Base-by-base conservation (phyloP, 805 yeast species). In the Nematodospora valgi region DNA sequence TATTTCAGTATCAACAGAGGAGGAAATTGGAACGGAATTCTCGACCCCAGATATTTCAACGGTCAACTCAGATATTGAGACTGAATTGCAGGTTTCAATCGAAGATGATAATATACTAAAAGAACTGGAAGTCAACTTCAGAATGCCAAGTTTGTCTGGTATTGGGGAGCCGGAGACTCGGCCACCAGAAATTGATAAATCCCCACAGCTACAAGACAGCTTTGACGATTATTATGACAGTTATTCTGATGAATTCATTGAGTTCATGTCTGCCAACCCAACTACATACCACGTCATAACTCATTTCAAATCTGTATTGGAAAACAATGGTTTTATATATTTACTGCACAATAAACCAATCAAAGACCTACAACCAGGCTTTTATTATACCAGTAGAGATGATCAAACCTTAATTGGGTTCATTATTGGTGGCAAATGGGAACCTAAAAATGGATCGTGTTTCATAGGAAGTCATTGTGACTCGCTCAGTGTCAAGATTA, bases 391-490 rank as follows among this genome's bases (percentile, higher is more conserved):
- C 9, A 38, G 51, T 12, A 49, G 62, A 39, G 63, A 54, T 29
- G 69, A 58, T 26, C 51, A 51, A 29, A 34, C 65, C 2, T 35
- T 66, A 21, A 58, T 57, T n/a, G 70, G 70, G 1, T 67, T 64
- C 38, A 45, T 53, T 3, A 46, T 62, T 4, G 73, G 73, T 4
- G 55, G 50, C 4, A 47, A 57, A 12, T 67, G 73, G 73, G 40
- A 38, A 12, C 60, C 84, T 2, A 72, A 72, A 17, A 62, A 70
- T 32, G 86, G 87, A 36, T 77, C 80, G 1, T 91, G 86, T 32
- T 70, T 78, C 35, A 71, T 82, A 40, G 91, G 86, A 3, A 62
- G 79, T 14, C 73, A 66, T 40, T 56, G 60, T 25, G 72, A 67
- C 38, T 58, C 72, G 1, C 50, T 67, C 20, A 56, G 68, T 1